Conservation (phyloP, 768 basidiomycete species). For the Mycena venus region DNA sequence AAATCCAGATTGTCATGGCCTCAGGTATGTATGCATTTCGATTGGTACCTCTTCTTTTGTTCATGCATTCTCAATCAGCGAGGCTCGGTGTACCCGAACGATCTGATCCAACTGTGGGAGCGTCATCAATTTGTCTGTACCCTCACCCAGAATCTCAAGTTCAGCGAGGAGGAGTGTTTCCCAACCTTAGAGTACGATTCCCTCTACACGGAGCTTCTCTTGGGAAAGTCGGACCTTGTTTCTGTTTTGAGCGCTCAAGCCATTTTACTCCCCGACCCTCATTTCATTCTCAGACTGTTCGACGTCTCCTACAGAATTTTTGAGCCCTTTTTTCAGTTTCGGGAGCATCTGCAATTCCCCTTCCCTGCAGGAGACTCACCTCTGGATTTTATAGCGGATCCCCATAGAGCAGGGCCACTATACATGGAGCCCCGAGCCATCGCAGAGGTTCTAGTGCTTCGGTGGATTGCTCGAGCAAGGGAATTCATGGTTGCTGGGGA, state of each 20-base stretch:
- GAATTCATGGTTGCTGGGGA: too few species aligned
- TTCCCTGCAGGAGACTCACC: background rate
- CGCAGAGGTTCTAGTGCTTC: background rate
- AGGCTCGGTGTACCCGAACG: background rate
- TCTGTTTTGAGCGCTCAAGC: background rate
- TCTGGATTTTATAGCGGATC: too few species aligned
- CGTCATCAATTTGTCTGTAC: background rate
- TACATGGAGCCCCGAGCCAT: background rate
- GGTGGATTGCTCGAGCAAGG: background rate
- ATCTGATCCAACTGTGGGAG: conserved; percentile 7
- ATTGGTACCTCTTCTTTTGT: background rate
- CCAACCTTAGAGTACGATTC: background rate
- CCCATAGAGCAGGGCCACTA: background rate
- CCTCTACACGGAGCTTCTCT: background rate
- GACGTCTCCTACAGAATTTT: conserved; percentile 1
- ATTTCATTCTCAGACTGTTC: background rate
- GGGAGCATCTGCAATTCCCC: background rate
- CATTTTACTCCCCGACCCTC: background rate
- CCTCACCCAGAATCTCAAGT: background rate
- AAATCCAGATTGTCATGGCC: background rate
- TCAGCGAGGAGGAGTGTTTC: background rate
- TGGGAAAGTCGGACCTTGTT: background rate
- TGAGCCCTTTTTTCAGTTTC: background rate
- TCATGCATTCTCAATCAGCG: background rate
- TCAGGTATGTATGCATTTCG: background rate